Conservation (phyloP, 371 early-diverging fungal species). For the Lichtheimia ramosa region DNA sequence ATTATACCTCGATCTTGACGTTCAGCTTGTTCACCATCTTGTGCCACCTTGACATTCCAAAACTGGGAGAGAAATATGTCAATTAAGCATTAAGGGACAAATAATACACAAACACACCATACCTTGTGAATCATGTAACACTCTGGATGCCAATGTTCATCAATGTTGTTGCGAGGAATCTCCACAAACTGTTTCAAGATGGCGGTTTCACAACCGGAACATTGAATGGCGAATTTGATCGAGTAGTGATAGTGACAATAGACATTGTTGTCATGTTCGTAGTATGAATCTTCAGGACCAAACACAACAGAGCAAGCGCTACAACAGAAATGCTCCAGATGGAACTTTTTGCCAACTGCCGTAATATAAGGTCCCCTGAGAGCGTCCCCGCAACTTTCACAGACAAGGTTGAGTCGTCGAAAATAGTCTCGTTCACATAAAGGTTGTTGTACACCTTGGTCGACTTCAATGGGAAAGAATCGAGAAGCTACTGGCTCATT, state of each 20-base stretch:
- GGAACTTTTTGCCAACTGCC: constrained; percentile 90
- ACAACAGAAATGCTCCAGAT: constrained; percentile 96
- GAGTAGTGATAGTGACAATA: constrained; percentile 96
- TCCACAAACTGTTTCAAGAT: constrained; percentile 96
- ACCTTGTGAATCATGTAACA: constrained; percentile 97
- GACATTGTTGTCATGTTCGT: constrained; percentile 88
- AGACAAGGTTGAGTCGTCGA: constrained; percentile 79
- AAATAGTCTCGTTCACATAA: constrained; percentile 90
- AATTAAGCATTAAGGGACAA: neutral
- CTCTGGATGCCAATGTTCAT: constrained; percentile 97
- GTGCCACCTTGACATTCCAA: constrained; percentile 75
- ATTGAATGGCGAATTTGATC: constrained; percentile 63
- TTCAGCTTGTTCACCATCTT: neutral
- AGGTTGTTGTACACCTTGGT: constrained; percentile 59
- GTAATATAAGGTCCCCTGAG: constrained; percentile 91
- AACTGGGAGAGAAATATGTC: constrained; percentile 45
- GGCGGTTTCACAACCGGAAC: constrained; percentile 93
- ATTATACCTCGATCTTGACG: neutral
- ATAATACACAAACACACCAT: constrained; percentile 3
- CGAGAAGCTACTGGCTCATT: constrained; percentile 82
- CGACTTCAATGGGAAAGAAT: constrained; percentile 80
- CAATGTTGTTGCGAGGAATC: constrained; percentile 76
- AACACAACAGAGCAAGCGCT: constrained; percentile 92
- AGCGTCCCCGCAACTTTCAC: constrained; percentile 88
- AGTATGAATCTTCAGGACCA: constrained; percentile 94